Conservation (phyloP, 306 rosid genomes). For the Corylus americana region DNA sequence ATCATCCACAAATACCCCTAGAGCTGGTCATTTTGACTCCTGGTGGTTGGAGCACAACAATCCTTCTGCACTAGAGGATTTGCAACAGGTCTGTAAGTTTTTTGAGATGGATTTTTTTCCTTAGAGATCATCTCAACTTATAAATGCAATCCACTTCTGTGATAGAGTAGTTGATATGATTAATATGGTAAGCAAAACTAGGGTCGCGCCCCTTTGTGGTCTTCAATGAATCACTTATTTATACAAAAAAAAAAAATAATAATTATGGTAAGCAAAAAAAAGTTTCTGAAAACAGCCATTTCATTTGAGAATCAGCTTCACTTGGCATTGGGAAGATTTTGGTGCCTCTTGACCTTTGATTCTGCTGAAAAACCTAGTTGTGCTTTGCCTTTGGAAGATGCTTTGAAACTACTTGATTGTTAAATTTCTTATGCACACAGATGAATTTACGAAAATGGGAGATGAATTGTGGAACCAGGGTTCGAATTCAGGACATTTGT, state of each 20-base stretch:
- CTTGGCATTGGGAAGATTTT: not conserved
- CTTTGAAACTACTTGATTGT: not conserved
- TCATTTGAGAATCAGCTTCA: not conserved
- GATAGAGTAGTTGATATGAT: not conserved
- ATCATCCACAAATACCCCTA: constrained; percentile 16
- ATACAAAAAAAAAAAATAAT: too few species aligned
- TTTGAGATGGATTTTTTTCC: not conserved
- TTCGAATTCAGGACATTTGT: too few species aligned
- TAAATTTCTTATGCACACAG: too few species aligned
- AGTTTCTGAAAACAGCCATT: not conserved
- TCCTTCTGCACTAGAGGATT: constrained; percentile 7
- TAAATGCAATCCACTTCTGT: not conserved
- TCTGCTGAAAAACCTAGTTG: not conserved
- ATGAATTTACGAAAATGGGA: too few species aligned
- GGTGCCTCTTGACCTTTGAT: not conserved
- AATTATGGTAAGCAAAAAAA: not conserved
- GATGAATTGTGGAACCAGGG: too few species aligned
- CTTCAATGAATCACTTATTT: too few species aligned
- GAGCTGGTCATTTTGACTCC: constrained; percentile 15
- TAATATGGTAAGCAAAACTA: not conserved
- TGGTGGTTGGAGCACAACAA: constrained; percentile 17
- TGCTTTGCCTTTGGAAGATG: not conserved
- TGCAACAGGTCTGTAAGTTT: constrained; percentile 7
- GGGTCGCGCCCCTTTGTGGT: too few species aligned
- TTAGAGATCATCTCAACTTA: not conserved